These are phyloP conservation scores for Rosa persica DNA, from an alignment of 306 rosid species.

Conservation along the genomic window DNA sequence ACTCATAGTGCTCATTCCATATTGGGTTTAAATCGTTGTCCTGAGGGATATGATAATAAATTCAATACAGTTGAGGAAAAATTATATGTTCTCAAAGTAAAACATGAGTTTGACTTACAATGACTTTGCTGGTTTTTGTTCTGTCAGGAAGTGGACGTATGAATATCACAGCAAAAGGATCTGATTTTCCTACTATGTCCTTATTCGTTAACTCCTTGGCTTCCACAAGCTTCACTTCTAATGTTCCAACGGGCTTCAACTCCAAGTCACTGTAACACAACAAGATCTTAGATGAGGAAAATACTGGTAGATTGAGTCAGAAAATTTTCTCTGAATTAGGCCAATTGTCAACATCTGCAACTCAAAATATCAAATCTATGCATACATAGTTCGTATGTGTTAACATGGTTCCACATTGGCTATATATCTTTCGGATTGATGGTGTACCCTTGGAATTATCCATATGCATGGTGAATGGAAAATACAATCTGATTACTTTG, in stretches of 20 bases:
- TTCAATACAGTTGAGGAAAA: not conserved
- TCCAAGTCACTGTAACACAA: conserved; percentile 65
- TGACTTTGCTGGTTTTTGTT: conserved; percentile 71
- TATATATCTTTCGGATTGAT: not conserved
- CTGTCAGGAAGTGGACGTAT: conserved; percentile 77
- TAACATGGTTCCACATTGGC: not conserved
- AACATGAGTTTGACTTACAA: conserved; percentile 50
- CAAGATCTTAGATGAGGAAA: conserved; percentile 22
- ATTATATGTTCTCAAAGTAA: not conserved
- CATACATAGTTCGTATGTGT: not conserved
- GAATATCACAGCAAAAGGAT: conserved; percentile 75
- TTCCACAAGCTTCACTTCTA: conserved; percentile 86
- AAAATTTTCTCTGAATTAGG: not conserved
- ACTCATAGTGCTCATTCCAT: conserved; percentile 94
- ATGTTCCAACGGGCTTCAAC: conserved; percentile 73
- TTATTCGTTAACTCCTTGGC: conserved; percentile 75
- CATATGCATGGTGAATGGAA: not conserved
- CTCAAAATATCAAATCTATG: not conserved
- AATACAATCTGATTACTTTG: not conserved
- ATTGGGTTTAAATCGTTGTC: conserved; percentile 83
- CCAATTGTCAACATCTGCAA: not conserved
- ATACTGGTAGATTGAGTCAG: not conserved
- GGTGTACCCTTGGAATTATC: not conserved
- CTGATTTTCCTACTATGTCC: conserved; percentile 88
- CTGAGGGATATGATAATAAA: conserved; percentile 42